A percentile compares a stretch with the other conserved stretches of the same genome.
Conservation (phyloP, 805 yeast species). For the Alloascoidea hylecoeti region DNA sequence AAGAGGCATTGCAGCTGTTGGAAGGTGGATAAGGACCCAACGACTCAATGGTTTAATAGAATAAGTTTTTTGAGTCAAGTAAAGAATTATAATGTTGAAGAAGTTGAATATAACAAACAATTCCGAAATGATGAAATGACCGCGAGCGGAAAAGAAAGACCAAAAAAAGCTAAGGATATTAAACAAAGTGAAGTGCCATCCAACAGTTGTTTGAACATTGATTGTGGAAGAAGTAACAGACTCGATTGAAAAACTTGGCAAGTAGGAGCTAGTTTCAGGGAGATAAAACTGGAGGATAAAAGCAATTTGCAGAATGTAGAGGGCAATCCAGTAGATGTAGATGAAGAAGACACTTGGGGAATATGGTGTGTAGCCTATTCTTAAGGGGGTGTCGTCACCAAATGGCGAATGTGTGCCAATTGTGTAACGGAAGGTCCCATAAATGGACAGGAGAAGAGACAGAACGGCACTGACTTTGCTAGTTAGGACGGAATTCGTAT, state of each 20-base stretch:
- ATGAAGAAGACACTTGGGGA: slow-evolving; percentile 25
- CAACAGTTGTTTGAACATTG: slow-evolving; percentile 20
- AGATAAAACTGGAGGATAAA: slow-evolving; percentile 17
- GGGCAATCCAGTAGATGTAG: slow-evolving; percentile 42
- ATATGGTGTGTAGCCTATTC: slow-evolving; percentile 57
- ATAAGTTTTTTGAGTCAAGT: slow-evolving; percentile 47
- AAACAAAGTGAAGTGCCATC: slow-evolving; percentile 49
- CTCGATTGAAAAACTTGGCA: not conserved
- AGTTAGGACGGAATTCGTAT: slow-evolving; percentile 11
- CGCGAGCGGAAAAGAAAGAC: slow-evolving; percentile 44
- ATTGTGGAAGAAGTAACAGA: slow-evolving; percentile 7
- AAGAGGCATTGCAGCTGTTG: slow-evolving; percentile 56
- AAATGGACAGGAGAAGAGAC: slow-evolving; percentile 40
- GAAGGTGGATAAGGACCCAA: slow-evolving; percentile 53
- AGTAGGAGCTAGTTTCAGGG: slow-evolving; percentile 6
- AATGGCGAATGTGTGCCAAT: slow-evolving; percentile 37
- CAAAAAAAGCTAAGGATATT: slow-evolving; percentile 49
- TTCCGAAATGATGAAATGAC: slow-evolving; percentile 46
- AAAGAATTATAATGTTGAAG: slow-evolving; percentile 38
- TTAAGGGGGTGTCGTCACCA: slow-evolving; percentile 26
- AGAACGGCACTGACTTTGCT: slow-evolving; percentile 32
- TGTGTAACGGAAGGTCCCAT: slow-evolving; percentile 40
- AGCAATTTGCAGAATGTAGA: slow-evolving; percentile 34
- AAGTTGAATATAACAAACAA: slow-evolving; percentile 44
- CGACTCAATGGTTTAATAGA: slow-evolving; percentile 32